Conservation (phyloP, 345 rosid genomes). For the Ricinus communis region DNA sequence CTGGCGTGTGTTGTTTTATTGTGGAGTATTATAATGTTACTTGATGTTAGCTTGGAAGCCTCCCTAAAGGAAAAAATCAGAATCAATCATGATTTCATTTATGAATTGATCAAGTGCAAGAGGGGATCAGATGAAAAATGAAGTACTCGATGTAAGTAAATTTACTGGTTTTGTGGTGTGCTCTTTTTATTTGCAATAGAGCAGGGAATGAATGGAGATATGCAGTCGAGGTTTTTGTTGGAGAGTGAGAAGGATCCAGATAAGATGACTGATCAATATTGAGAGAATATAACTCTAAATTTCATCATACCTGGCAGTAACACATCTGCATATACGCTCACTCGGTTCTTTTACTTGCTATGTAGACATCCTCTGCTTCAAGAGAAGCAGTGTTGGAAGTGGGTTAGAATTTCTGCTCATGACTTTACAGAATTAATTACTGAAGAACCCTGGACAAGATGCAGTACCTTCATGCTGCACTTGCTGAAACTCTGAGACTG, state of each 20-base stretch:
- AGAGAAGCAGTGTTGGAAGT: constrained; percentile 18
- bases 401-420: constrained; percentile 5
- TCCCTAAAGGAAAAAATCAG: constrained; percentile 38
- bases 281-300: constrained; percentile 47
- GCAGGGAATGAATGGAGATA: constrained; percentile 39
- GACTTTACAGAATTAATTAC: constrained; percentile 32
- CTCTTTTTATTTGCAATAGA: not conserved
- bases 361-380: constrained; percentile 36
- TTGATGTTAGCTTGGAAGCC: constrained; percentile 42
- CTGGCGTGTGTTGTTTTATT: constrained; percentile 37
- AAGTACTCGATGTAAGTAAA: constrained; percentile 24
- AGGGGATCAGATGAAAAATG: constrained; percentile 34
- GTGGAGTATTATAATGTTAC: constrained; percentile 39
- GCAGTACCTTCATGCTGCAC: constrained; percentile 42
- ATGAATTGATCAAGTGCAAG: constrained; percentile 33
- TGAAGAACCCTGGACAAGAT: constrained; percentile 40
- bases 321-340: constrained; percentile 36
- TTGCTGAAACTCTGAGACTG: constrained; percentile 45
- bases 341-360: constrained; percentile 44
- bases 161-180: not conserved
- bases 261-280: constrained; percentile 37
- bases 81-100: constrained; percentile 35
- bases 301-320: constrained; percentile 45
- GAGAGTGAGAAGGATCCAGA: constrained; percentile 45
- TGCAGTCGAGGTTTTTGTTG: constrained; percentile 43